These are phyloP conservation scores for Oenanthe javanica DNA, from an alignment of 140 eudicot species.

Conservation along the genomic window DNA sequence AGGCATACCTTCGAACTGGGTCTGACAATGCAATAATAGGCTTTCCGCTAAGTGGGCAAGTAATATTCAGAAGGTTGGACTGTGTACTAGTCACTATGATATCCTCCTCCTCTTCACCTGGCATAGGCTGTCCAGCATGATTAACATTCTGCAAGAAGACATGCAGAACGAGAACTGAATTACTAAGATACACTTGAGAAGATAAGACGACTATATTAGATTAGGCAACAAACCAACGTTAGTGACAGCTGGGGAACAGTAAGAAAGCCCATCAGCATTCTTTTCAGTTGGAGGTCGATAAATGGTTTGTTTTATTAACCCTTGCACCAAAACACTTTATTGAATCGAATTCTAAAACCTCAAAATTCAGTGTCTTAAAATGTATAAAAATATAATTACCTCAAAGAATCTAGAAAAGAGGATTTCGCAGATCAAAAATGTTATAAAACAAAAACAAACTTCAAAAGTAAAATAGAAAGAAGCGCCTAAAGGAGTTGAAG, in stretches of 20 bases:
- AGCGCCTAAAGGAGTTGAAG: background rate
- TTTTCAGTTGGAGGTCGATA: background rate
- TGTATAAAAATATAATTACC: background rate
- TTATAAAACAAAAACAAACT: background rate
- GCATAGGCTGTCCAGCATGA: constrained; percentile 90
- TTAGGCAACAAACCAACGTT: background rate
- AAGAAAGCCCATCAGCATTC: background rate
- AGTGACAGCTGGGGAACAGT: background rate
- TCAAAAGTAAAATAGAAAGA: background rate
- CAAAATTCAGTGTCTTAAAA: background rate
- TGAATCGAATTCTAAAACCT: background rate
- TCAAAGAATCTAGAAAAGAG: background rate
- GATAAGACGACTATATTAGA: background rate
- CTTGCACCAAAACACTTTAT: background rate
- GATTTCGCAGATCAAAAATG: background rate
- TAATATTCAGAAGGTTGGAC: constrained; percentile 43
- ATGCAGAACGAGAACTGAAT: constrained; percentile 10
- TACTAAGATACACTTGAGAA: background rate
- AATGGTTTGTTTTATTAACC: background rate
- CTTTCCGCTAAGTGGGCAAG: constrained; percentile 73
- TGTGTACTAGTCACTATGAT: constrained; percentile 88
- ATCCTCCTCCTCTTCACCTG: constrained; percentile 99
- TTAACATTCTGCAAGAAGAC: constrained; percentile 68
- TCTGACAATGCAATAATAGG: constrained; percentile 58
- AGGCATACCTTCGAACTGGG: constrained; percentile 77